phyloP scores from a whole-genome alignment of 2,329 filamentous ascomycete species.

The Zasmidium angulare region DNA sequence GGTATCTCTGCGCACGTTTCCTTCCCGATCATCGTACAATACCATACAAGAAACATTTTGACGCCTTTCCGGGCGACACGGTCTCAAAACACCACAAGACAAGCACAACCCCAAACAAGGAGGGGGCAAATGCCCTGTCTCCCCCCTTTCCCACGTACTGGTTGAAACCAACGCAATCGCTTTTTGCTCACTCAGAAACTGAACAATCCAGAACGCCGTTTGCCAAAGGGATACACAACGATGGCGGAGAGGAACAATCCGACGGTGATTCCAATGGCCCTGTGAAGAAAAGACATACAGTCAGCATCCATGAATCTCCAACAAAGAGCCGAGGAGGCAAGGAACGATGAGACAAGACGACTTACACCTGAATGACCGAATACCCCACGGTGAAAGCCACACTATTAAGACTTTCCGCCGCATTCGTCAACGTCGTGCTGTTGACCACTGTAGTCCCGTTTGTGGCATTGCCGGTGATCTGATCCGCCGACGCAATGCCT shows the following conservation, averaged over 20 bases:
- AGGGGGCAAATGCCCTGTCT: no score
- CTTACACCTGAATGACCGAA: conserved; percentile 46
- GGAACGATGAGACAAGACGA: no score
- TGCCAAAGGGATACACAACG: conserved; percentile 51
- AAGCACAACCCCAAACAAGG: no score
- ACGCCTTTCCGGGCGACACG: no score
- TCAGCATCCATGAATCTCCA: not conserved
- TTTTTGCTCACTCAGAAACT: conserved; percentile 38
- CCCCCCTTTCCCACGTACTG: not conserved
- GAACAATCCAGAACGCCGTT: conserved; percentile 47
- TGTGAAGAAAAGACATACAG: not conserved
- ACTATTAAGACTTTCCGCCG: conserved; percentile 37
- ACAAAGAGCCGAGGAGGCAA: no score
- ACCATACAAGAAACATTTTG: no score
- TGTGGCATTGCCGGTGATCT: conserved; percentile 48
- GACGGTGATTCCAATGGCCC: conserved; percentile 52
- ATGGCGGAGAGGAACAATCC: conserved; percentile 50
- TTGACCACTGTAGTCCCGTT: conserved; percentile 47
- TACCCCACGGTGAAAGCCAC: conserved; percentile 51
- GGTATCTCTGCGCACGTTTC: conserved; percentile 6
- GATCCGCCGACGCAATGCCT: conserved; percentile 57
- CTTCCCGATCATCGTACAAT: not conserved
- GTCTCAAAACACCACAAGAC: no score
- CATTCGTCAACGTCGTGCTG: conserved; percentile 31
- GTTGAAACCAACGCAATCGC: conserved; percentile 2